Evolutionary conservation across 2,329 filamentous ascomycete genomes (phyloP).

Genomic region (Grosmannia penicillata): DNA sequence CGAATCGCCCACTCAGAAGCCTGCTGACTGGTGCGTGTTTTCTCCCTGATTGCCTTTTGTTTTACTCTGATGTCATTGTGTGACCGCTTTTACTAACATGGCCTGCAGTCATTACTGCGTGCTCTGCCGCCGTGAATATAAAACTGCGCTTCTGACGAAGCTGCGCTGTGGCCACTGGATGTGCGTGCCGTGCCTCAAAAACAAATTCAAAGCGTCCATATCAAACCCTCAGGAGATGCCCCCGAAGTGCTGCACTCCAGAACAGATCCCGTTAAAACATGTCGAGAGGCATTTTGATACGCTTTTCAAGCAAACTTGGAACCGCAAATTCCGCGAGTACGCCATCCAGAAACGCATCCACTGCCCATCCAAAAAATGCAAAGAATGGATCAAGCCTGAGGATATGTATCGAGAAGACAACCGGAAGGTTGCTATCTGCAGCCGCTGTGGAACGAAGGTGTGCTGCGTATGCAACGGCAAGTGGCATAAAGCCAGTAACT

Average conservation of each 20-base stretch:
- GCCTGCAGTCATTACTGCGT: slow-evolving; percentile 54
- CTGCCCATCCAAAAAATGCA: slow-evolving; percentile 59
- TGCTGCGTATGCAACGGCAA: slow-evolving; percentile 60
- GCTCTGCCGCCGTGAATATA: slow-evolving; percentile 56
- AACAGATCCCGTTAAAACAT: slow-evolving; percentile 60
- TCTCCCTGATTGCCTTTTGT: background rate
- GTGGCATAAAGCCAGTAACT: slow-evolving; percentile 56
- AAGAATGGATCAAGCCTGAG: slow-evolving; percentile 64
- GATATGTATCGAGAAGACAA: slow-evolving; percentile 47
- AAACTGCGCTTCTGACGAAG: slow-evolving; percentile 48
- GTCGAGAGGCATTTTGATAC: slow-evolving; percentile 62
- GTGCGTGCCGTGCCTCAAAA: slow-evolving; percentile 63
- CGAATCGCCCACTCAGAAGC: slow-evolving; percentile 10
- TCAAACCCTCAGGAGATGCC: slow-evolving; percentile 72
- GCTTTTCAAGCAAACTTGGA: slow-evolving; percentile 67
- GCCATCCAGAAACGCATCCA: slow-evolving; percentile 62
- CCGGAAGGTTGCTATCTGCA: slow-evolving; percentile 55
- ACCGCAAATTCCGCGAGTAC: slow-evolving; percentile 64
- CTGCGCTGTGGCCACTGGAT: slow-evolving; percentile 69
- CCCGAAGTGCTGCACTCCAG: slow-evolving; percentile 61
- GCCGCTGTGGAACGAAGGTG: slow-evolving; percentile 56
- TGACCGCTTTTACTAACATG: background rate
- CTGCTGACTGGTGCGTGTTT: slow-evolving; percentile 12
- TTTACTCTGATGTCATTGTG: background rate
- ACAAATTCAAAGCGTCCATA: slow-evolving; percentile 60